phyloP scores from a whole-genome alignment of 2,329 filamentous ascomycete genomes.

The Neopestalotiopsis sp. region DNA sequence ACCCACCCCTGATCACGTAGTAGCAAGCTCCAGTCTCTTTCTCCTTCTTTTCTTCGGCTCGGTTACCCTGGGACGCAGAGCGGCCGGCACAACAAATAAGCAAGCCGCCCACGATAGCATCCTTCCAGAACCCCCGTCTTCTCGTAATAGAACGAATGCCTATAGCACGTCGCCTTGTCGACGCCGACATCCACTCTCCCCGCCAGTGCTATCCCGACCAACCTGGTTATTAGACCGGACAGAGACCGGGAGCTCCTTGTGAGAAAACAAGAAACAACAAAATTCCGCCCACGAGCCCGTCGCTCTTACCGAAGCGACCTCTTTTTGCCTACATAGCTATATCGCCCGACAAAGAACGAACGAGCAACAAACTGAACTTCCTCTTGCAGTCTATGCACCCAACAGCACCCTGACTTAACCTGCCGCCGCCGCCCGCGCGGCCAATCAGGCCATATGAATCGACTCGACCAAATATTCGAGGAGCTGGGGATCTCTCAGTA shows the following conservation, averaged over 20 bases:
- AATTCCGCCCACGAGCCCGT: background rate
- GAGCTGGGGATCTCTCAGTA: conserved; percentile 83
- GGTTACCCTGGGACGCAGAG: background rate
- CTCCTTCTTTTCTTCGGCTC: background rate
- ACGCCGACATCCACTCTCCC: background rate
- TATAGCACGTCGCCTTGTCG: background rate
- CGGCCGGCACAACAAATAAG: background rate
- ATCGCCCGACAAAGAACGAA: background rate
- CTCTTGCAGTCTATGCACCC: background rate
- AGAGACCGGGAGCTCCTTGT: background rate
- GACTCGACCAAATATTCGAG: conserved; percentile 69
- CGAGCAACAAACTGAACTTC: background rate
- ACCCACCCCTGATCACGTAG: background rate
- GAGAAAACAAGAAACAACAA: background rate
- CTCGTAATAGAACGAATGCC: background rate
- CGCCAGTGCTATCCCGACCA: conserved; percentile 12
- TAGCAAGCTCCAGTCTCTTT: background rate
- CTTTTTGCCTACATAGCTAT: background rate
- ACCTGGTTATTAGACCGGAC: conserved; percentile 33
- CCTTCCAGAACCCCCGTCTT: background rate
- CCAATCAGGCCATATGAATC: conserved; percentile 57
- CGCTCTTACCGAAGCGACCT: background rate
- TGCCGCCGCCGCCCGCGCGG: conserved; percentile 22
- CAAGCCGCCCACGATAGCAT: background rate
- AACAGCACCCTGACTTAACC: background rate